Percentiles rank a stretch among this genome's conserved stretches.
Conservation (phyloP, 768 basidiomycete species). For the Panaeolus cyanescens region DNA sequence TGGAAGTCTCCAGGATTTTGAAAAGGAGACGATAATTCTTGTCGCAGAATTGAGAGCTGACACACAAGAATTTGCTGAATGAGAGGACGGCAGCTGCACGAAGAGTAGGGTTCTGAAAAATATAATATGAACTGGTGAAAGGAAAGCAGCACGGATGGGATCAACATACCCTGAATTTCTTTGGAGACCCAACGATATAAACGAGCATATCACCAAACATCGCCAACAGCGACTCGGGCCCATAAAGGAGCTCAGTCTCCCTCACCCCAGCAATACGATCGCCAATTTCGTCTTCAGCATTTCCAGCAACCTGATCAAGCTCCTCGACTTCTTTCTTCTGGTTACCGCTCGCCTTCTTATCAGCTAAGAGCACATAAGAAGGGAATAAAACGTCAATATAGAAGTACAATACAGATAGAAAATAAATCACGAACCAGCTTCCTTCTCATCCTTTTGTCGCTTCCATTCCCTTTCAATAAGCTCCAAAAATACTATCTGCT, state of each 20-base stretch:
- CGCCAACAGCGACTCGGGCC: slow-evolving; percentile 76
- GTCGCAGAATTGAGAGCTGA: slow-evolving; percentile 94
- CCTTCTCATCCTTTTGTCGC: slow-evolving; percentile 89
- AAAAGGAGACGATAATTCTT: slow-evolving; percentile 86
- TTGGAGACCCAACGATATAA: slow-evolving; percentile 87
- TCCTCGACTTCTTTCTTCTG: slow-evolving; percentile 73
- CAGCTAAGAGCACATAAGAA: slow-evolving; percentile 44
- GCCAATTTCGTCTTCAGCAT: slow-evolving; percentile 97
- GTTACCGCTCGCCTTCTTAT: slow-evolving; percentile 46
- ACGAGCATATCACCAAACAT: slow-evolving; percentile 90
- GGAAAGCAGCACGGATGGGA: not conserved
- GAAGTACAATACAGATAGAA: not conserved
- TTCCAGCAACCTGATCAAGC: slow-evolving; percentile 95
- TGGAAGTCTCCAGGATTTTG: slow-evolving; percentile 91
- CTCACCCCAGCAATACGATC: slow-evolving; percentile 84
- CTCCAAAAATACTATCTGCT: slow-evolving; percentile 96
- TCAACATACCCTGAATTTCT: slow-evolving; percentile 78
- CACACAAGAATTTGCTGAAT: slow-evolving; percentile 95
- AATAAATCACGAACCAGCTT: slow-evolving; percentile 55
- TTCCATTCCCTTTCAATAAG: slow-evolving; percentile 96
- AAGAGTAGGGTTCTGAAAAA: slow-evolving; percentile 74
- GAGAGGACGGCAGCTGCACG: slow-evolving; percentile 86
- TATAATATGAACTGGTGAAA: slow-evolving; percentile 6
- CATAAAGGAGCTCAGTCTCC: slow-evolving; percentile 87
- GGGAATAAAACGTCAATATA: not conserved